A percentile compares a stretch with the other conserved stretches of the same genome.
phyloP scores from a whole-genome alignment of 1,284 basidiomycete genomes.

The Irpex sp. region DNA sequence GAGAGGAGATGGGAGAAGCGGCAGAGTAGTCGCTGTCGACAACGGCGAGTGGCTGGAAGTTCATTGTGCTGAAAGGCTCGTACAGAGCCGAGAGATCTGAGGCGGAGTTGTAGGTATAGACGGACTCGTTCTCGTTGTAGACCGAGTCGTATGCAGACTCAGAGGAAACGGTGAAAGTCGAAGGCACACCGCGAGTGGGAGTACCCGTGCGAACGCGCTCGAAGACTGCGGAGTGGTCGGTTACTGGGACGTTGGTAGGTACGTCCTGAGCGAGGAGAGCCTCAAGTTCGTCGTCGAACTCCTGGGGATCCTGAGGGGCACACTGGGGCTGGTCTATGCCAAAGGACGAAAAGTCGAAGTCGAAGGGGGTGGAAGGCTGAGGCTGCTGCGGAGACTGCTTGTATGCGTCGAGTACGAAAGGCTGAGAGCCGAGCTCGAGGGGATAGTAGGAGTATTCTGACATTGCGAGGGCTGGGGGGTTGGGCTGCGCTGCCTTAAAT shows the following conservation, averaged over 20 bases:
- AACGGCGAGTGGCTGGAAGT: conserved; percentile 52
- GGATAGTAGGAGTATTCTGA: conserved; percentile 15
- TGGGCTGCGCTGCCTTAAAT: conserved; percentile 8
- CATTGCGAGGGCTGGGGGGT: conserved; percentile 8
- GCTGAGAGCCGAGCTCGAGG: conserved; percentile 16
- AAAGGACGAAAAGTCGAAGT: conserved; percentile 55
- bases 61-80: conserved; percentile 64
- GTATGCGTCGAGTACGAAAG: conserved; percentile 14
- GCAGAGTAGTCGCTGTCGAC: conserved; percentile 36
- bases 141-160: conserved; percentile 45
- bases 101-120: conserved; percentile 47
- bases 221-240: conserved; percentile 62
- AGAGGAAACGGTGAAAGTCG: conserved; percentile 73
- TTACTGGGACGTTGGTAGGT: conserved; percentile 52
- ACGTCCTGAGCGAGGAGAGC: conserved; percentile 54
- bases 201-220: conserved; percentile 58
- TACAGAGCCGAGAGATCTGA: conserved; percentile 65
- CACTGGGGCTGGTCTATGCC: conserved; percentile 50
- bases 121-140: conserved; percentile 58
- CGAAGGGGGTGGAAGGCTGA: conserved; percentile 32
- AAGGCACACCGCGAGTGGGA: conserved; percentile 66
- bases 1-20: conserved; percentile 53
- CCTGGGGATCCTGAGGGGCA: conserved; percentile 38
- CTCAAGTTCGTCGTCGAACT: conserved; percentile 78
- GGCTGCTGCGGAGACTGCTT: conserved; percentile 46